Percentiles rank a stretch among this genome's conserved stretches.
phyloP scores from a whole-genome alignment of 2,329 filamentous ascomycete species.

The Colletotrichum viniferum region DNA sequence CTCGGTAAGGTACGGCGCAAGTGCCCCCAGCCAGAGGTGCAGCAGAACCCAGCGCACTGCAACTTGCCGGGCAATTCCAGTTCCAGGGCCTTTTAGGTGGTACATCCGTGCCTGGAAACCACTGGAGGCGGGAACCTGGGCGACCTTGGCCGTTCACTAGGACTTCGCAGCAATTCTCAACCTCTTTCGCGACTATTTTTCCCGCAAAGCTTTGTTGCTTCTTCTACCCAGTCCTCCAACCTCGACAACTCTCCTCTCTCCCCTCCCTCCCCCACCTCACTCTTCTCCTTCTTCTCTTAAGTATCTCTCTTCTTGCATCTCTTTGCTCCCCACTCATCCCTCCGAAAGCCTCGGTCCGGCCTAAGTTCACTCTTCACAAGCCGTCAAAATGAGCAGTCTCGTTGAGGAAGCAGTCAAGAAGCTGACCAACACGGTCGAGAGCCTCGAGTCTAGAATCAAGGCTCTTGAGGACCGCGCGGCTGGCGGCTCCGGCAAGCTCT shows the following conservation, averaged over 20 bases:
- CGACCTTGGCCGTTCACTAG: background rate
- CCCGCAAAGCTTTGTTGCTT: constrained; percentile 21
- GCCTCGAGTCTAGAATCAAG: constrained; percentile 85
- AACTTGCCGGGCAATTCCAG: background rate
- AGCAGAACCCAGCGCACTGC: background rate
- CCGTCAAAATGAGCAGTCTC: constrained; percentile 75
- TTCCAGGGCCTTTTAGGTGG: background rate
- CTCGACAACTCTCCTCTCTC: constrained; percentile 1
- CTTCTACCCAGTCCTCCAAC: constrained; percentile 2
- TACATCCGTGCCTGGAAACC: background rate
- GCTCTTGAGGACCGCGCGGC: constrained; percentile 79
- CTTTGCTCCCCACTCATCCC: constrained; percentile 9
- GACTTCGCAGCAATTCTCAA: constrained; percentile 17
- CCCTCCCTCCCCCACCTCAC: constrained; percentile 5
- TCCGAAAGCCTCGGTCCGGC: constrained; percentile 23
- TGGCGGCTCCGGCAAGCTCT: constrained; percentile 53
- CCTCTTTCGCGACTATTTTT: constrained; percentile 23
- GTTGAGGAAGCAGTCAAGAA: constrained; percentile 84
- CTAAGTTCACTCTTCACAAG: constrained; percentile 24
- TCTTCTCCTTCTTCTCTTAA: background rate
- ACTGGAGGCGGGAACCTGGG: constrained; percentile 13
- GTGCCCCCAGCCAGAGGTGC: background rate
- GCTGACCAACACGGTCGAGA: constrained; percentile 82
- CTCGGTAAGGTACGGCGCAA: constrained; percentile 4
- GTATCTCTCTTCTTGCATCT: constrained; percentile 11